Conservation (phyloP, 306 rosid genomes). For the Prunus mongolica region DNA sequence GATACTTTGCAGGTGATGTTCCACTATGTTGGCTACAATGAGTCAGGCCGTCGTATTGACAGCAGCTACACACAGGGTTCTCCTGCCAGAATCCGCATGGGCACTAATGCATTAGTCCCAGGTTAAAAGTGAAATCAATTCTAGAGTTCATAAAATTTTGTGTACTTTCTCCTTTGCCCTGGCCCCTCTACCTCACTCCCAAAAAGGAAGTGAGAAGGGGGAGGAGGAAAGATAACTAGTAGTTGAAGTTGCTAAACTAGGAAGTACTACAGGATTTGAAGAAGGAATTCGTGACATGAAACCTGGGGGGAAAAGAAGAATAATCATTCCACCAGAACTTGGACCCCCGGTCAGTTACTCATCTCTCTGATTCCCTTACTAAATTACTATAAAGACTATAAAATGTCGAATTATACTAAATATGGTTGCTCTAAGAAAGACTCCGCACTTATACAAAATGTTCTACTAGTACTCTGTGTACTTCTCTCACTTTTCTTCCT, state of each 20-base stretch:
- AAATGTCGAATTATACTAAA: too few species aligned
- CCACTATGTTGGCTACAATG: constrained; percentile 89
- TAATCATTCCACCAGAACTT: constrained; percentile 92
- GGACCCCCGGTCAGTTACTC: constrained; percentile 86
- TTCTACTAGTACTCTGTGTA: not conserved
- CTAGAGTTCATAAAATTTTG: not conserved
- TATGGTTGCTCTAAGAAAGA: not conserved
- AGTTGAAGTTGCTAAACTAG: constrained; percentile 9
- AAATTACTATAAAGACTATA: not conserved
- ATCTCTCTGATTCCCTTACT: constrained; percentile 21
- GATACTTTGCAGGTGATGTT: constrained; percentile 64
- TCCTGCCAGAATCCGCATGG: constrained; percentile 94
- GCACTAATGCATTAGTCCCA: constrained; percentile 87
- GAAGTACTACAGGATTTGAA: constrained; percentile 73
- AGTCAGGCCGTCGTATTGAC: constrained; percentile 96
- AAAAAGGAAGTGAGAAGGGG: constrained; percentile 2
- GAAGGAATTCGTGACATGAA: constrained; percentile 91
- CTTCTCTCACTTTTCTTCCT: not conserved
- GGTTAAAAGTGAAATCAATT: constrained; percentile 36
- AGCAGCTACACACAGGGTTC: constrained; percentile 89
- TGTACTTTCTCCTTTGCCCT: constrained; percentile 10
- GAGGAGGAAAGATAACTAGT: not conserved
- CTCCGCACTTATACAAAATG: not conserved
- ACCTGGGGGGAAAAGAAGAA: constrained; percentile 95
- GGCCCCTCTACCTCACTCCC: not conserved